Conservation (phyloP, 2,329 filamentous ascomycete genomes). For the Hypoxylon sp. region DNA sequence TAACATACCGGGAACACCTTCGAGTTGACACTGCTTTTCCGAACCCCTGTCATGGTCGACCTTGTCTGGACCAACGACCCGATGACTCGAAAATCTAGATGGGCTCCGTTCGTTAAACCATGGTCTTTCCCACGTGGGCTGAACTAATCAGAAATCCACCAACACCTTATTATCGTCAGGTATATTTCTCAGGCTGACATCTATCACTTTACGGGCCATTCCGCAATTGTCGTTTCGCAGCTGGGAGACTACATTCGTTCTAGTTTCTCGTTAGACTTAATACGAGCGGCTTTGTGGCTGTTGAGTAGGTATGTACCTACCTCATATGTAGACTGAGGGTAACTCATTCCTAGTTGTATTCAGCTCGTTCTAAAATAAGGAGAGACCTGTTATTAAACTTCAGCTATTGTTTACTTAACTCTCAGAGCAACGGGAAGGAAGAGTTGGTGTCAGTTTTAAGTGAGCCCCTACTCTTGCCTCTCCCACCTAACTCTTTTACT, state of each 20-base stretch:
- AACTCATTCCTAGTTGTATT: slow-evolving; percentile 4
- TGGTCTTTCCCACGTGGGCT: slow-evolving; percentile 18
- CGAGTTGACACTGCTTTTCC: slow-evolving; percentile 9
- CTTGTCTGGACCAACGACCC: slow-evolving; percentile 1
- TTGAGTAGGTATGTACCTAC: not conserved
- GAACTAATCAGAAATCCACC: not conserved
- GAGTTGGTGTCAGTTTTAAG: not conserved
- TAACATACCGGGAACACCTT: slow-evolving; percentile 12
- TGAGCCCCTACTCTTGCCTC: not conserved
- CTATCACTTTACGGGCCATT: slow-evolving; percentile 18
- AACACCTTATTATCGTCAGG: slow-evolving; percentile 6
- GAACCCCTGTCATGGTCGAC: slow-evolving; percentile 26
- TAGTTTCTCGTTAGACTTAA: slow-evolving; percentile 22
- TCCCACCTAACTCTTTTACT: slow-evolving; percentile 2
- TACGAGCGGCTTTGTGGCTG: slow-evolving; percentile 19
- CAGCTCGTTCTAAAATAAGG: slow-evolving; percentile 10
- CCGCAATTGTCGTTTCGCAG: slow-evolving; percentile 9
- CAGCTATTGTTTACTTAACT: not conserved
- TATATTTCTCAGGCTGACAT: not conserved
- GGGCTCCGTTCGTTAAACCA: slow-evolving; percentile 16
- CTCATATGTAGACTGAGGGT: slow-evolving; percentile 1
- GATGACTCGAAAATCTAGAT: slow-evolving; percentile 12
- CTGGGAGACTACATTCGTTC: slow-evolving; percentile 29
- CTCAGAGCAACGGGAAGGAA: not conserved
- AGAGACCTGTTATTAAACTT: slow-evolving; percentile 2